phyloP scores from a whole-genome alignment of 805 yeast species.

The Suhomyces pyralidae region DNA sequence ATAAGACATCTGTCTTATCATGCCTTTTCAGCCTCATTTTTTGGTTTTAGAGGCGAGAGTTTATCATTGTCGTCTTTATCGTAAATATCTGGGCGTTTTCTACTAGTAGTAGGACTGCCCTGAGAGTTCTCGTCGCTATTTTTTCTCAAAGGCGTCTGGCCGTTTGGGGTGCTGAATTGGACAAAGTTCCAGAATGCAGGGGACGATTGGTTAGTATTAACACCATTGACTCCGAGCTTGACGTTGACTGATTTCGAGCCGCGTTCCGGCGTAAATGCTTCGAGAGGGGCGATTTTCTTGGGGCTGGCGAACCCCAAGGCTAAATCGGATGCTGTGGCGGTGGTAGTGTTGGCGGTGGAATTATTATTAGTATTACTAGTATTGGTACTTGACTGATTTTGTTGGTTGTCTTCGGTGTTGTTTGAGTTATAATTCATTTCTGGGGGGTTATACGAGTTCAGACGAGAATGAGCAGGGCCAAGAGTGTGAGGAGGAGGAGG shows the following conservation, averaged over 20 bases:
- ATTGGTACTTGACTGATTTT: constrained; percentile 7
- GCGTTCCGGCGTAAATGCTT: constrained; percentile 45
- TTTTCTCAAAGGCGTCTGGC: constrained; percentile 41
- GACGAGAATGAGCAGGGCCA: constrained; percentile 25
- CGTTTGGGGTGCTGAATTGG: constrained; percentile 58
- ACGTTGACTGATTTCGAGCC: constrained; percentile 28
- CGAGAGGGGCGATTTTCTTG: constrained; percentile 39
- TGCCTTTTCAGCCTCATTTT: constrained; percentile 3
- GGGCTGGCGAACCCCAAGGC: constrained; percentile 41
- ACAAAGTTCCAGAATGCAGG: constrained; percentile 95
- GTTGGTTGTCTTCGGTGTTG: constrained; percentile 8
- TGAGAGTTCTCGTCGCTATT: constrained; percentile 38
- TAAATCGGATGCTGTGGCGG: constrained; percentile 31
- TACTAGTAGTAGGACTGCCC: constrained; percentile 39
- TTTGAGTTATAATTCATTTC: background rate
- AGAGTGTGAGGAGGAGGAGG: constrained; percentile 25
- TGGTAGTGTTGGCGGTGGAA: constrained; percentile 15
- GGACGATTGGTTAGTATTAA: constrained; percentile 55
- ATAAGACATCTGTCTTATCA: too few species aligned
- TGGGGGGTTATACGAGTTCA: constrained; percentile 20
- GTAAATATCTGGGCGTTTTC: constrained; percentile 17
- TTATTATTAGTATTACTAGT: constrained; percentile 5
- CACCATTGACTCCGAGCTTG: constrained; percentile 21
- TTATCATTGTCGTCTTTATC: constrained; percentile 14
- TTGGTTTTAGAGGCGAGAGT: constrained; percentile 16